Evolutionary conservation across 2,329 filamentous ascomycete species (phyloP), one percentile per base, ranked within the genome.

Genomic region (Fusarium haematococcum): DNA sequence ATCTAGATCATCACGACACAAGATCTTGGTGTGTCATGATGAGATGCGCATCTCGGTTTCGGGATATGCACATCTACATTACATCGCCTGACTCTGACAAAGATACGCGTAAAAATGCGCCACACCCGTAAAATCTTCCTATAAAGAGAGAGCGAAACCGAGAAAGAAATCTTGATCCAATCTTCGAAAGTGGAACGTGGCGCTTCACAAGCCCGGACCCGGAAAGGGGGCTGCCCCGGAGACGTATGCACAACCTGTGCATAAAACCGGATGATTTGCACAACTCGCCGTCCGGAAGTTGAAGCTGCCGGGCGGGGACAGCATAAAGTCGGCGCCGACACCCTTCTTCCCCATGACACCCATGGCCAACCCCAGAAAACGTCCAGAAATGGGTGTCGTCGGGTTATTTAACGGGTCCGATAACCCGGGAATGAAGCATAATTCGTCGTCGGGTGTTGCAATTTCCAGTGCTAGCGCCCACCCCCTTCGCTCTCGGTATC

Each of bases 321-420:
- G 66, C 73, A 74, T 62, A 74, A 74, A 61, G 41, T n/a, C 63
- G 59, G 54, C 39, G 52, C 48, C 45, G 37, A 14, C 52, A 23
- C 23, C 9, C 33, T n/a, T 54, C 50, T 23, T 54, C 14, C 27
- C 14, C 10, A 11, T 16, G 43, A 43, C n/a, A 6, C 39, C 32
- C 16, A 52, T 10, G 16, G 30, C 27, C 48, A 62, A n/a, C 13
- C 67, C 11, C 61, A 4, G 2, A 27, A 35, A 0, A 43, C n/a
- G 25, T 61, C 71, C 48, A 74, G 13, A 30, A 3, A 2, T 18
- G 63, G 6, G 32, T n/a, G 30, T 48, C 1, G 27, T 45, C 18
- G 60, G 66, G 43, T 11, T 63, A 14, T 14, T 61, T 16, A 4
- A 57, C 54, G 54, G 35, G 18, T 39, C 69, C 67, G 69, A 67